Conservation (phyloP, 192 early-diverging fungal species). For the Coemansia sp. region DNA sequence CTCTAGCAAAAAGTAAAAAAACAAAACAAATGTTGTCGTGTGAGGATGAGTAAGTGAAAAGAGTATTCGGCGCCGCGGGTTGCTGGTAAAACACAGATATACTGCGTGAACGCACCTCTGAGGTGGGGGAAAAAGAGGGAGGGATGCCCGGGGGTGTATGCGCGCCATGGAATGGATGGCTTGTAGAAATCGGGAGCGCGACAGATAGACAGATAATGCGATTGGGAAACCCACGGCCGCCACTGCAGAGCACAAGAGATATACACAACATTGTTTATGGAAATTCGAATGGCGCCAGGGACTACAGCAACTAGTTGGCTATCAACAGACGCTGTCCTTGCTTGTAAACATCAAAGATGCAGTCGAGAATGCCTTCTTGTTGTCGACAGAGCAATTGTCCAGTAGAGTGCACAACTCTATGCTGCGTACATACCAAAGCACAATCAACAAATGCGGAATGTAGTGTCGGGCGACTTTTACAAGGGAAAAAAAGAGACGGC, state of each 20-base stretch:
- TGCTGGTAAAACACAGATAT: not conserved
- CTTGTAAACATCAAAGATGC: not conserved
- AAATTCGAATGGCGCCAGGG: not conserved
- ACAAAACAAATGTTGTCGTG: not conserved
- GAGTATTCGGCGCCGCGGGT: not conserved
- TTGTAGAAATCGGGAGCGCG: conserved; percentile 14
- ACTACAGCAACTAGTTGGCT: conserved; percentile 2
- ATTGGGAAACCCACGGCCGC: conserved; percentile 7
- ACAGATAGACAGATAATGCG: not conserved
- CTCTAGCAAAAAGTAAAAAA: not conserved
- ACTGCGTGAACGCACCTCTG: not conserved
- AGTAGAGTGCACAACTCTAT: not conserved
- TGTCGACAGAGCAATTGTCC: not conserved
- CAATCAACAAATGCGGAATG: conserved; percentile 1
- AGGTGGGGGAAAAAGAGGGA: not conserved
- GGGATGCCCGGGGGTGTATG: not conserved
- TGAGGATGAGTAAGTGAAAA: not conserved
- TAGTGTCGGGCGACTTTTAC: not conserved
- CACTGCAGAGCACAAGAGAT: not conserved
- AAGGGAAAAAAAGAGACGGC: not conserved
- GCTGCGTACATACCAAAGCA: not conserved
- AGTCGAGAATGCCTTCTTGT: conserved; percentile 1
- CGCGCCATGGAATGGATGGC: conserved; percentile 11
- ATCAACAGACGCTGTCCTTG: not conserved
- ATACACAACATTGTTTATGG: not conserved